These are phyloP conservation scores for Senecio squalidus DNA, from an alignment of 140 eudicot species.

Conservation along the genomic window DNA sequence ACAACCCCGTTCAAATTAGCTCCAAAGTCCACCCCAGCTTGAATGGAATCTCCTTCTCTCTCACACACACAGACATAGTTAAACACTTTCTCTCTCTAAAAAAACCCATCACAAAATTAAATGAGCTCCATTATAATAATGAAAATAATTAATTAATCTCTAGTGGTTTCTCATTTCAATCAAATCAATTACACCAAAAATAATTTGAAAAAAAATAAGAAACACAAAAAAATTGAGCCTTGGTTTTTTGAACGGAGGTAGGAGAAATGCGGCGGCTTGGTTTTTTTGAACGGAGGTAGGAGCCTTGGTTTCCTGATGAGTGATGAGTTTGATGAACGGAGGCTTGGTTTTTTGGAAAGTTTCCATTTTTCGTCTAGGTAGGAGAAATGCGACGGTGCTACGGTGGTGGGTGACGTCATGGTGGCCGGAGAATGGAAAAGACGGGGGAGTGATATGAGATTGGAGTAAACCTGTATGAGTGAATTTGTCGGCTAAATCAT, in stretches of 20 bases:
- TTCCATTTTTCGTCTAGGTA: conserved; percentile 65
- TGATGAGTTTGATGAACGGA: conserved; percentile 32
- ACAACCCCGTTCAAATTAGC: too few species aligned
- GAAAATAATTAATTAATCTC: conserved; percentile 1
- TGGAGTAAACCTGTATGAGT: too few species aligned
- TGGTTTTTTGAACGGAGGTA: too few species aligned
- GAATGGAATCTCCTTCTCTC: conserved; percentile 42
- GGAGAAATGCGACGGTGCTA: conserved; percentile 26
- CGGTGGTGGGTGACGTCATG: not conserved
- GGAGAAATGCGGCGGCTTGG: too few species aligned
- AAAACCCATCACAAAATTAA: conserved; percentile 18
- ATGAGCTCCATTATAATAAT: conserved; percentile 15
- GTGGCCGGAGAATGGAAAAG: not conserved
- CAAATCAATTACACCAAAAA: conserved; percentile 20
- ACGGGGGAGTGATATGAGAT: too few species aligned
- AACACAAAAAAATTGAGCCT: not conserved
- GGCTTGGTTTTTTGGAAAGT: conserved; percentile 58
- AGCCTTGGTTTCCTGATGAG: conserved; percentile 29
- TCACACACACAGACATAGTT: not conserved
- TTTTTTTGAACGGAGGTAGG: too few species aligned
- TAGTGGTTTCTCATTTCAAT: conserved; percentile 23
- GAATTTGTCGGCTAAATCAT: too few species aligned
- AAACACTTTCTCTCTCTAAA: conserved; percentile 18
- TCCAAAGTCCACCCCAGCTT: too few species aligned
- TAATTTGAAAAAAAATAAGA: conserved; percentile 6